Conservation (phyloP, 2,329 filamentous ascomycete species). For the Raffaelea deltoideospora region DNA sequence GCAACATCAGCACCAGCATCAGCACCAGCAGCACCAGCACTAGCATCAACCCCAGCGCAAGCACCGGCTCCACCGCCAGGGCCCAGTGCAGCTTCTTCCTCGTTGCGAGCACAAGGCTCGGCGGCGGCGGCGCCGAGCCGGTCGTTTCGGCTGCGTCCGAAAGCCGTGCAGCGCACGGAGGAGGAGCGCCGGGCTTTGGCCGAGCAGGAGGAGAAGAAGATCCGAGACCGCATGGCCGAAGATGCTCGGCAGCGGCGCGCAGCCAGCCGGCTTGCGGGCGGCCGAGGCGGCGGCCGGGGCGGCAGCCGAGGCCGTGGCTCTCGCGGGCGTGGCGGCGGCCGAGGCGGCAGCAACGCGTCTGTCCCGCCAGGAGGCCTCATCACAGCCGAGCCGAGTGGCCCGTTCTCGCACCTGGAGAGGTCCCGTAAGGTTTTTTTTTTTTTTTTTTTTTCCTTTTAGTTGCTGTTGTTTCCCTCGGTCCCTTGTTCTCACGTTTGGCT, state of each 20-base stretch:
- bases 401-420: slow-evolving; percentile 15
- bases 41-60: no score
- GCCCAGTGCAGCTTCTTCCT: no score
- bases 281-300: slow-evolving; percentile 14
- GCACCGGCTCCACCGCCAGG: no score
- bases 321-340: slow-evolving; percentile 7
- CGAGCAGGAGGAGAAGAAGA: slow-evolving; percentile 18
- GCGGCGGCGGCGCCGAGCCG: slow-evolving; percentile 3
- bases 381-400: slow-evolving; percentile 18
- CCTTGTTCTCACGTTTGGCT: no score
- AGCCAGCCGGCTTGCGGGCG: slow-evolving; percentile 11
- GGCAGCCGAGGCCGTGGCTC: slow-evolving; percentile 13
- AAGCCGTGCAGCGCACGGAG: slow-evolving; percentile 17
- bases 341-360: slow-evolving; percentile 14
- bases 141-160: slow-evolving; percentile 17
- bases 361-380: no score
- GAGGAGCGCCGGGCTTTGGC: slow-evolving; percentile 20
- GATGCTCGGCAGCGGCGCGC: slow-evolving; percentile 15
- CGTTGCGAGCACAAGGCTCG: background rate
- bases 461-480: no score
- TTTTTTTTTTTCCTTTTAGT: background rate
- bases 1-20: background rate
- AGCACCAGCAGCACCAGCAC: slow-evolving; percentile 2
- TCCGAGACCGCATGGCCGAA: slow-evolving; percentile 15
- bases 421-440: slow-evolving; percentile 1